These are phyloP conservation scores for Coprinopsis sp. DNA, from an alignment of 768 basidiomycete species.

Conservation along the genomic window DNA sequence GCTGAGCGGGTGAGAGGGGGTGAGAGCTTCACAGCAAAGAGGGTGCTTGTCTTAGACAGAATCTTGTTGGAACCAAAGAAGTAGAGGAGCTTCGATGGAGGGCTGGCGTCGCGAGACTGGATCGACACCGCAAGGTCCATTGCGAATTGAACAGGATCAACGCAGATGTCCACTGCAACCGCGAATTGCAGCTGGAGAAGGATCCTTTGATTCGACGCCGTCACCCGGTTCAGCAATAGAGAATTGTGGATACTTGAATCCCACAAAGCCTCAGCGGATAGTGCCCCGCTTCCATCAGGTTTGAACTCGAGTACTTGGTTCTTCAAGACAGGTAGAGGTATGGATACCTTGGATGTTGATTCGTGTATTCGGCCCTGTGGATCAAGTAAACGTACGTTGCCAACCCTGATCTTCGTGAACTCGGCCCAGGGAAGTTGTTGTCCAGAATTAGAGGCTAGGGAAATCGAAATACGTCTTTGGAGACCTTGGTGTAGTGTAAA, in stretches of 20 bases:
- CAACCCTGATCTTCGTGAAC: conserved; percentile 69
- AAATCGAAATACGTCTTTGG: conserved; percentile 76
- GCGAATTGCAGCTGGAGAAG: conserved; percentile 74
- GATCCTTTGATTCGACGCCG: conserved; percentile 70
- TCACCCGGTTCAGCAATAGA: conserved; percentile 79
- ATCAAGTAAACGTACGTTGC: conserved; percentile 83
- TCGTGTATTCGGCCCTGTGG: conserved; percentile 78
- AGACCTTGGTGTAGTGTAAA: conserved; percentile 92
- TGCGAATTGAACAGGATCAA: conserved; percentile 81
- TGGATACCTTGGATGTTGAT: conserved; percentile 63
- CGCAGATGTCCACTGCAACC: conserved; percentile 78
- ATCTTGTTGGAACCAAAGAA: conserved; percentile 78
- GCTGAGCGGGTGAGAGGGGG: conserved; percentile 84
- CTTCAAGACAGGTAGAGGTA: conserved; percentile 70
- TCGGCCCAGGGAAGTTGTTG: conserved; percentile 84
- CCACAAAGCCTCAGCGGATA: conserved; percentile 78
- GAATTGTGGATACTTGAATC: conserved; percentile 92
- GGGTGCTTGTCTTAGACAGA: conserved; percentile 71
- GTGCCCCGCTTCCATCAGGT: conserved; percentile 74
- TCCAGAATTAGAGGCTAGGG: conserved; percentile 84
- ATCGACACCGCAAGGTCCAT: conserved; percentile 86
- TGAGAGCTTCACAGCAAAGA: conserved; percentile 77
- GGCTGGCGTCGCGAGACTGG: conserved; percentile 76
- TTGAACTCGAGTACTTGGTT: conserved; percentile 72
- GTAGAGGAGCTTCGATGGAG: conserved; percentile 71